These are phyloP conservation scores for Rhizopus delemar DNA, from an alignment of 371 early-diverging fungal species.

Conservation along the genomic window DNA sequence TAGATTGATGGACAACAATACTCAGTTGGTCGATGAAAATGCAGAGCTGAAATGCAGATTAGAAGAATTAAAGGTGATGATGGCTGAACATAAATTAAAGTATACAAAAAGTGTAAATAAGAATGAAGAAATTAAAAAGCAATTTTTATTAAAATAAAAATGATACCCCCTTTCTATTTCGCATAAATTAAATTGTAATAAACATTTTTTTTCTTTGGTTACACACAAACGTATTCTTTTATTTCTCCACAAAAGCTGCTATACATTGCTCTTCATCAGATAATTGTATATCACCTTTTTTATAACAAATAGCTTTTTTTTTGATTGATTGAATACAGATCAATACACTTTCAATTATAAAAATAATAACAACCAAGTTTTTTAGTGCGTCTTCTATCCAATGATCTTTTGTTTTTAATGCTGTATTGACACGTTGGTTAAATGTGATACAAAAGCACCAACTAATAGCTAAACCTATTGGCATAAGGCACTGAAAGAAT, in stretches of 20 bases:
- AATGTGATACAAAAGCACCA: constrained; percentile 46
- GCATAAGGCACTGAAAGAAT: constrained; percentile 41
- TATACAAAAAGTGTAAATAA: constrained; percentile 74
- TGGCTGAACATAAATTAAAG: constrained; percentile 64
- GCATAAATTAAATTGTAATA: neutral
- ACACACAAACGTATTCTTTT: neutral
- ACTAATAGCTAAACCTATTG: constrained; percentile 44
- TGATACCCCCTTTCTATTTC: neutral
- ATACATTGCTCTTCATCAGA: neutral
- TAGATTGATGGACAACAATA: constrained; percentile 65
- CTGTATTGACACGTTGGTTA: constrained; percentile 21
- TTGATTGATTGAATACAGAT: neutral
- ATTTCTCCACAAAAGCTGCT: neutral
- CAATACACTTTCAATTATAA: constrained; percentile 6
- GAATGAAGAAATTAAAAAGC: constrained; percentile 28
- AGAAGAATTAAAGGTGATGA: constrained; percentile 39
- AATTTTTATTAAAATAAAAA: neutral
- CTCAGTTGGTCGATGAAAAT: constrained; percentile 60
- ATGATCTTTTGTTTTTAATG: constrained; percentile 3
- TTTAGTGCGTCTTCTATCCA: neutral
- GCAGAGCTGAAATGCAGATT: constrained; percentile 68
- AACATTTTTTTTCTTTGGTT: neutral
- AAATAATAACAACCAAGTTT: constrained; percentile 1
- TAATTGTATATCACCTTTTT: neutral
- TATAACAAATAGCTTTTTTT: neutral